A percentile compares a stretch with the other conserved stretches of the same genome.
These are phyloP conservation scores for Tolypocladium paradoxum DNA, from an alignment of 2,329 filamentous ascomycete species.

Conservation along the genomic window DNA sequence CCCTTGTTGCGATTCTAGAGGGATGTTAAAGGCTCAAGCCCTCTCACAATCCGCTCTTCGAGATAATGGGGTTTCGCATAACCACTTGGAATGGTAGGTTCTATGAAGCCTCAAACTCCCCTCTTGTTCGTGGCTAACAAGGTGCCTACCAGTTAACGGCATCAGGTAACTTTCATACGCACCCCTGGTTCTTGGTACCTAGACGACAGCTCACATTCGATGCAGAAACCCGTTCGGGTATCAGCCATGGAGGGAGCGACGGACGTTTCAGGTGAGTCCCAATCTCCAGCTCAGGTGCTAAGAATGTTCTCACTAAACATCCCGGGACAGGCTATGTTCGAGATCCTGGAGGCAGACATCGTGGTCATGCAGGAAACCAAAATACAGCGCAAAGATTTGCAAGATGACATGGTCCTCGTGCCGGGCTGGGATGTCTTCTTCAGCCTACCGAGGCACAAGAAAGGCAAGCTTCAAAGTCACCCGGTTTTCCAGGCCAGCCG, in stretches of 20 bases:
- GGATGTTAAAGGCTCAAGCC: not conserved
- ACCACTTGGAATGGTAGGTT: conserved; percentile 74
- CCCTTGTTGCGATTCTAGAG: not conserved
- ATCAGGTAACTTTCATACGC: conserved; percentile 42
- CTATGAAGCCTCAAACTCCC: no score
- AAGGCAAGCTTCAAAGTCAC: conserved; percentile 44
- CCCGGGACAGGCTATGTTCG: conserved; percentile 71
- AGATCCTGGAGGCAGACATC: conserved; percentile 83
- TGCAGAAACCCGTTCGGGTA: conserved; percentile 71
- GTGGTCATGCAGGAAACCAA: conserved; percentile 94
- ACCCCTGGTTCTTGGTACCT: no score
- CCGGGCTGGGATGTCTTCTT: conserved; percentile 96
- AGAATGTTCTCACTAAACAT: not conserved
- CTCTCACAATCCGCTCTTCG: not conserved
- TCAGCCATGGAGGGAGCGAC: conserved; percentile 66
- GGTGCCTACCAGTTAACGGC: conserved; percentile 53
- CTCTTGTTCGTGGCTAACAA: conserved; percentile 1
- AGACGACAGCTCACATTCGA: not conserved
- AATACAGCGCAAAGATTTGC: conserved; percentile 84
- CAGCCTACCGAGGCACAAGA: conserved; percentile 86
- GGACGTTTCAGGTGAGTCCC: conserved; percentile 50
- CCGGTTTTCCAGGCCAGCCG: not conserved
- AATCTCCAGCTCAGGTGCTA: conserved; percentile 3
- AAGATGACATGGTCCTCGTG: conserved; percentile 91
- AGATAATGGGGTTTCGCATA: conserved; percentile 62